Evolutionary conservation across 2,329 filamentous ascomycete genomes (phyloP), one percentile per base, ranked within the genome.

Genomic region (Fusarium coicis): DNA sequence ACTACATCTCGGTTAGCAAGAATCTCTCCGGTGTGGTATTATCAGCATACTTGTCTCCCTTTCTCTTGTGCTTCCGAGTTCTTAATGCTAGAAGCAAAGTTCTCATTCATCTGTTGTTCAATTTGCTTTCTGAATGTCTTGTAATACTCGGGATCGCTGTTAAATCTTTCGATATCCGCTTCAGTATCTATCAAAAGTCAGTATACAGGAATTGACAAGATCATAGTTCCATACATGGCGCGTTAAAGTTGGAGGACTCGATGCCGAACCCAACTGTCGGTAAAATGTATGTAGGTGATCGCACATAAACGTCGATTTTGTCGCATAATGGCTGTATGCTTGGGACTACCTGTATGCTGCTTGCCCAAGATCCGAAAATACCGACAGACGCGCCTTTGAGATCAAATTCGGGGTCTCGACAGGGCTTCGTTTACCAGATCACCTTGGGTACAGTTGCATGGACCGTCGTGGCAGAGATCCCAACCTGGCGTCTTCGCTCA

Each of bases 391-490:
- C 36, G 10, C 36, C 36, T 54, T 54, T 54, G 10, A 54, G 19
- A 12, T 54, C 52, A 1, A 54, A 14, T 2, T 26, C 10, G 2
- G 26, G 26, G 10, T 34, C 2, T 10, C 30, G 1, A 7, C 10
- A 50, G 47, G 47, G 47, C 16, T 84, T 79, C 72, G 76, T 79
- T 61, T 85, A 84, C 66, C 80, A 84, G 53, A 77, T 83, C 54
- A 82, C 80, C 19, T 84, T 85, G 32, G 84, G 59, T 18, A 54
- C 59, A 2, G 43, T 46, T 9, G 60, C 60, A 4, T 63, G 37
- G 34, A 63, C 60, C 7, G 19, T 57, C 8, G 52, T 57, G 9
- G 43, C 42, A 23, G 67, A 70, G 36, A 52, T 67, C 5, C 54
- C 63, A 12, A 44, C 52, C 7, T 60, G 52, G 12, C 54, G 63